Evolutionary conservation across 225 moss, liverwort and hornwort genomes (phyloP), one percentile per base, ranked within the genome.

Genomic region (Physcomitrellopsis africana): DNA sequence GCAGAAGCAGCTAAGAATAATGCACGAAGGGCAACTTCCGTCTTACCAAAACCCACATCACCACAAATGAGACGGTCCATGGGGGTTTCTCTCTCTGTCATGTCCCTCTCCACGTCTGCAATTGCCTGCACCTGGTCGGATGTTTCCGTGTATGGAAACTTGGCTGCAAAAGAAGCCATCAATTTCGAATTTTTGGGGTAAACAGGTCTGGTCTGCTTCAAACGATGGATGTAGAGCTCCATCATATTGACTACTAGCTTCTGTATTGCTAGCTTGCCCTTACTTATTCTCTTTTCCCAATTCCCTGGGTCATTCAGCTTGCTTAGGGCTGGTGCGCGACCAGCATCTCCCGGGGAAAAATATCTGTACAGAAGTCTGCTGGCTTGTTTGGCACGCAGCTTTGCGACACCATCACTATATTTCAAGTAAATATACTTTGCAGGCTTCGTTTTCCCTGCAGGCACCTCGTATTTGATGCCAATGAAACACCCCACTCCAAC

Each of bases 181-280:
- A 72, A 68, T 19, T 77, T 63, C 49, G 61, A 18, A 65, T 81
- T 63, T 58, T 63, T 82, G 11, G 93, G 87, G 81, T 96, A 94
- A 16, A 90, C 86, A 43, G 90, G 85, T 9, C 96, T 80, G 51
- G 90, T 90, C 72, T 92, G 96, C 77, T 91, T 96, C 65, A 96
- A 76, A n/a, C 96, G 84, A 57, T 93, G 89, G 64, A 96, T 92
- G 60, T 93, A 94, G 22, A 96, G 86, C 86, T 96, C 96, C 96
- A 96, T 96, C 96, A 96, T 96, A 67, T 93, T 96, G 18, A 96
- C 92, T 45, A 96, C 96, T 66, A 96, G 82, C 76, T 96, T 96
- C 77, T 96, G 96, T 49, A 96, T 88, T 7, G 96, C 96, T 61
- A 94, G 80, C 83, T 92, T 96, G 64, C 96, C 93, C 75, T 94